These are phyloP conservation scores for Fusarium luffae DNA, from an alignment of 2,329 filamentous ascomycete genomes.

Conservation along the genomic window DNA sequence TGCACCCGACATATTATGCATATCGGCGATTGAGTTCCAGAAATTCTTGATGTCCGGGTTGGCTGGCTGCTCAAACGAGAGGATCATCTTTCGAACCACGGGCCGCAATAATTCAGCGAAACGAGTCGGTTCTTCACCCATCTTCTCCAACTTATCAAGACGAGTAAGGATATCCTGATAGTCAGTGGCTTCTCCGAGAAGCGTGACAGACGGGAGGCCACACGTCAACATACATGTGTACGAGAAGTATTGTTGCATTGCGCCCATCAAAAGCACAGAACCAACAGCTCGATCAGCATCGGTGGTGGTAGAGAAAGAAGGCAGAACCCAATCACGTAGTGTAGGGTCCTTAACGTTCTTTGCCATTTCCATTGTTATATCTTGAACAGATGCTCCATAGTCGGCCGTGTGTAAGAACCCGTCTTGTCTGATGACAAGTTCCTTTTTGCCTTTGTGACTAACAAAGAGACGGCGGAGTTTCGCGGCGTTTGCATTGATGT, in stretches of 20 bases:
- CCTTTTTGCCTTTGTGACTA: fast-evolving
- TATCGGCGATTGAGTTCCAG: background rate
- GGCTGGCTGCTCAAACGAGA: background rate
- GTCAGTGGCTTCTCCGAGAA: background rate
- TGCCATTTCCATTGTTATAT: fast-evolving
- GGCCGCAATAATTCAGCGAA: background rate
- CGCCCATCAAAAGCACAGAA: background rate
- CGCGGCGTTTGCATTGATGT: constrained; percentile 56
- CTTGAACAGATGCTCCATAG: background rate
- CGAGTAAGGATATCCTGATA: background rate
- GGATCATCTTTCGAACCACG: background rate
- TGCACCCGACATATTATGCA: fast-evolving
- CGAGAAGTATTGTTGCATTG: background rate
- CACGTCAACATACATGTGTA: fast-evolving
- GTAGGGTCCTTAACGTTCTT: background rate
- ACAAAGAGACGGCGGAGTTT: background rate
- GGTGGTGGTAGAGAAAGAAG: background rate
- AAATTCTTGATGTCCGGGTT: background rate
- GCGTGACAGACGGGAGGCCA: background rate
- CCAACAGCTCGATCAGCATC: background rate
- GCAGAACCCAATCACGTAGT: background rate
- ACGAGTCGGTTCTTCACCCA: background rate
- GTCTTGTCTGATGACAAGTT: fast-evolving
- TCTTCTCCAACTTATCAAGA: background rate
- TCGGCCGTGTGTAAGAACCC: background rate